Conservation (phyloP, 139 green algal species). For the Gonium pectorale region DNA sequence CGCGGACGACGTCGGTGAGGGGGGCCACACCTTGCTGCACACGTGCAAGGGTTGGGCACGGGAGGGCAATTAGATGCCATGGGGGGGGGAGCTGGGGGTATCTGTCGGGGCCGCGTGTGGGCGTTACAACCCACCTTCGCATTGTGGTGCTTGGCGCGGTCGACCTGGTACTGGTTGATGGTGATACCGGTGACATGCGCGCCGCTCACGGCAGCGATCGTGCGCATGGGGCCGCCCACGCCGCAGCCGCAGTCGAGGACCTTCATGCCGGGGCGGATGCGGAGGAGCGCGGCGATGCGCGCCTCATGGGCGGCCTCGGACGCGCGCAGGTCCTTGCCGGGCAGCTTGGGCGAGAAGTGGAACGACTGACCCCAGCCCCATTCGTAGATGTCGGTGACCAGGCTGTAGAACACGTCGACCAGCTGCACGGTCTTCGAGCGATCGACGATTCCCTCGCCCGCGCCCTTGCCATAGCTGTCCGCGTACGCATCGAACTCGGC, state of each 20-base stretch:
- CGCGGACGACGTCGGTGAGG: constrained; percentile 87
- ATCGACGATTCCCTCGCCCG: constrained; percentile 66
- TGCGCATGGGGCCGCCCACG: constrained; percentile 97
- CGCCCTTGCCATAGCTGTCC: constrained; percentile 66
- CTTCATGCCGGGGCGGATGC: constrained; percentile 80
- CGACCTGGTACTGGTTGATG: constrained; percentile 97
- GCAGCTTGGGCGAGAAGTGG: constrained; percentile 96
- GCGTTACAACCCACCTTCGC: constrained; percentile 64
- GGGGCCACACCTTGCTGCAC: constrained; percentile 75
- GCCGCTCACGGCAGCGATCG: constrained; percentile 83
- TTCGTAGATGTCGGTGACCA: constrained; percentile 98
- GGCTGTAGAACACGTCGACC: constrained; percentile 80
- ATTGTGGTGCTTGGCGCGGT: constrained; percentile 85
- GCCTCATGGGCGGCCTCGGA: constrained; percentile 92
- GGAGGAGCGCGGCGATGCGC: constrained; percentile 78
- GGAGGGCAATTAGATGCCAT: too few relatives aligned
- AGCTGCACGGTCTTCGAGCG: constrained; percentile 67
- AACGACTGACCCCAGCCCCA: constrained; percentile 98
- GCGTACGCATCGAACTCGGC: constrained; percentile 73
- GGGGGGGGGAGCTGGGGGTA: background rate
- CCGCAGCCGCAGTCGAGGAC: constrained; percentile 96
- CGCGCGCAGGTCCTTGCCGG: constrained; percentile 72
- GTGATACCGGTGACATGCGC: constrained; percentile 95
- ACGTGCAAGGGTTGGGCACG: too few relatives aligned
- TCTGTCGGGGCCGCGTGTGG: background rate